phyloP scores from a whole-genome alignment of 2,329 filamentous ascomycete genomes.

The Botrytis medusae region DNA sequence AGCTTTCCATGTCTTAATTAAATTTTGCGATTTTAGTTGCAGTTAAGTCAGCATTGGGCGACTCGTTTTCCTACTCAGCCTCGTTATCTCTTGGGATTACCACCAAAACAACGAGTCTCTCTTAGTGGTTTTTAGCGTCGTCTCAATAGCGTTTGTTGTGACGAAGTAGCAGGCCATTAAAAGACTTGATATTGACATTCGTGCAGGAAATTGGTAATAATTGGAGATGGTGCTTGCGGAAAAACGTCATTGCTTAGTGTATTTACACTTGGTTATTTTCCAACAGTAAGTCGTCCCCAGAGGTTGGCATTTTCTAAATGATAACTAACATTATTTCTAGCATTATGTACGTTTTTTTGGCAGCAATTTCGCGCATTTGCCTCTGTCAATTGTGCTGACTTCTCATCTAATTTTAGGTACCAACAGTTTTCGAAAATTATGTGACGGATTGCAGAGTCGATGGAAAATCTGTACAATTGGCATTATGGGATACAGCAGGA shows the following conservation, averaged over 20 bases:
- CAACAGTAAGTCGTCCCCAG: slow-evolving; percentile 68
- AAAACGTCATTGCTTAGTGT: slow-evolving; percentile 97
- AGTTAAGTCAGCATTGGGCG: not conserved
- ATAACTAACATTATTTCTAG: slow-evolving; percentile 42
- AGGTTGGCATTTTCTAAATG: slow-evolving; percentile 30
- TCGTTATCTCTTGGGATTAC: slow-evolving; percentile 5
- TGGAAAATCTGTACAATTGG: slow-evolving; percentile 96
- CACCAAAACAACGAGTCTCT: not conserved
- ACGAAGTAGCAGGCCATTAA: not conserved
- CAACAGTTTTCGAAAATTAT: slow-evolving; percentile 99
- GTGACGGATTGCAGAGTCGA: slow-evolving; percentile 98
- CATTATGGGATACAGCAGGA: slow-evolving; percentile 98
- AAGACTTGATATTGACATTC: slow-evolving; percentile 11
- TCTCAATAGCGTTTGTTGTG: not conserved
- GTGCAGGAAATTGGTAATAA: slow-evolving; percentile 88
- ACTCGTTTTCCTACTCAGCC: not conserved
- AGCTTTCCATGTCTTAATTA: not conserved
- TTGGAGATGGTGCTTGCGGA: slow-evolving; percentile 94
- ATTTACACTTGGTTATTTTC: slow-evolving; percentile 97
- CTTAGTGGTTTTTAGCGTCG: slow-evolving; percentile 17
- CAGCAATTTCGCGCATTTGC: not conserved
- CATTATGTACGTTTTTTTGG: slow-evolving; percentile 46
- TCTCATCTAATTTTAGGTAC: slow-evolving; percentile 59
- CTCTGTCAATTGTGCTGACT: slow-evolving; percentile 46
- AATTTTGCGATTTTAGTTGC: not conserved